Conservation (phyloP, 2,329 filamentous ascomycete species). For the Zarea fungicola region DNA sequence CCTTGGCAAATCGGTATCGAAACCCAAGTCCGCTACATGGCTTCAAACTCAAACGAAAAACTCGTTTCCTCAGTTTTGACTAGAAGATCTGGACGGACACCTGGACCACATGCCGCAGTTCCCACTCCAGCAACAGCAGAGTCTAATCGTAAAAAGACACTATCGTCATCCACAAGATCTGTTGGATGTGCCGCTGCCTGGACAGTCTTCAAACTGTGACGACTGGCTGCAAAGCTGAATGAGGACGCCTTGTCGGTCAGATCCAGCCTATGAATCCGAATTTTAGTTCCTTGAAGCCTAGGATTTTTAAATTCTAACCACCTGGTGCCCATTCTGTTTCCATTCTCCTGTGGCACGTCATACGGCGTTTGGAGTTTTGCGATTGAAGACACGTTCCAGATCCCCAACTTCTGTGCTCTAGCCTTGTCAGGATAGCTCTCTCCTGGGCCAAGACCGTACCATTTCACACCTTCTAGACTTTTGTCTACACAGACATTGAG, state of each 20-base stretch:
- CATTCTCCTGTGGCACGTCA: slow-evolving; percentile 64
- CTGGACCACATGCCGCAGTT: slow-evolving; percentile 44
- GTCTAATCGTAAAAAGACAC: slow-evolving; percentile 38
- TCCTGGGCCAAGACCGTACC: slow-evolving; percentile 59
- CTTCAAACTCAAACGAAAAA: slow-evolving; percentile 40
- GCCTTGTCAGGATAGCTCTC: slow-evolving; percentile 62
- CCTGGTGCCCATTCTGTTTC: slow-evolving; percentile 56
- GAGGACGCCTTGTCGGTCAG: slow-evolving; percentile 15
- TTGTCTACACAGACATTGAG: slow-evolving; percentile 49
- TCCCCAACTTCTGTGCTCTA: slow-evolving; percentile 46
- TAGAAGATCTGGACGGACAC: slow-evolving; percentile 39
- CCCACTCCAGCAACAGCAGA: slow-evolving; percentile 45
- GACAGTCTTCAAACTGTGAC: slow-evolving; percentile 48
- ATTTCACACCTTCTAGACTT: slow-evolving; percentile 43
- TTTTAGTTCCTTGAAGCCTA: slow-evolving; percentile 13
- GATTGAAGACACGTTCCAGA: slow-evolving; percentile 37
- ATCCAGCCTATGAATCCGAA: slow-evolving; percentile 18
- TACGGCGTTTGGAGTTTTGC: slow-evolving; percentile 52
- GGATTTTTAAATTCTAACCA: slow-evolving; percentile 42
- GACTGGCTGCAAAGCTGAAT: slow-evolving; percentile 51
- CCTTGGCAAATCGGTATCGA: too few species aligned
- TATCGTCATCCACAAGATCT: slow-evolving; percentile 50
- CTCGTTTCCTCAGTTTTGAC: slow-evolving; percentile 35
- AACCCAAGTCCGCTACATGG: too few species aligned
- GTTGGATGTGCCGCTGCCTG: slow-evolving; percentile 58